A percentile compares a stretch with the other conserved stretches of the same genome.
Evolutionary conservation across 2,329 filamentous ascomycete species (phyloP).

Genomic region (Rhinocladiella mackenziei): DNA sequence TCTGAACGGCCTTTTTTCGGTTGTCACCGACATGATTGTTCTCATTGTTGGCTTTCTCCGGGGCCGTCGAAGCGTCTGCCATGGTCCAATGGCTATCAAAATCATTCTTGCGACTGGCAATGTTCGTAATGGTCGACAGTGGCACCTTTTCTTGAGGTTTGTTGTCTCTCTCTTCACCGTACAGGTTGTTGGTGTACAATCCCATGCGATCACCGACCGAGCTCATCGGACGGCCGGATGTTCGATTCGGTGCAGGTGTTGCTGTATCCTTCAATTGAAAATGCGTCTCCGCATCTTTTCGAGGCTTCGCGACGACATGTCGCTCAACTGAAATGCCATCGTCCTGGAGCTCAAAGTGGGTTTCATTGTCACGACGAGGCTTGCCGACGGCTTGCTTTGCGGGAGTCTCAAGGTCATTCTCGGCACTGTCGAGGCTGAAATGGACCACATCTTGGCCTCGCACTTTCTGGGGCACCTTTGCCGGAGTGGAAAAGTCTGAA

Average conservation of each 20-base stretch:
- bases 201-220: slow-evolving; percentile 51
- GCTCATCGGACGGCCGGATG: slow-evolving; percentile 32
- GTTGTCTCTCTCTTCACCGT: slow-evolving; percentile 56
- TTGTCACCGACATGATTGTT: slow-evolving; percentile 52
- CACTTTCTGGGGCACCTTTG: slow-evolving; percentile 64
- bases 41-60: slow-evolving; percentile 39
- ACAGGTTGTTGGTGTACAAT: slow-evolving; percentile 74
- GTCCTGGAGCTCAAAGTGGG: slow-evolving; percentile 81
- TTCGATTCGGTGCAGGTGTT: slow-evolving; percentile 45
- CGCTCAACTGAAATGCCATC: slow-evolving; percentile 42
- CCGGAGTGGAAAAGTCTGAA: slow-evolving; percentile 78
- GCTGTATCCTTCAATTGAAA: slow-evolving; percentile 71
- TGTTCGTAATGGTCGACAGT: slow-evolving; percentile 66
- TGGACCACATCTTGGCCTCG: slow-evolving; percentile 69
- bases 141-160: slow-evolving; percentile 38
- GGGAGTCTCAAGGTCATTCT: slow-evolving; percentile 41
- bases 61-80: slow-evolving; percentile 60
- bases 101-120: slow-evolving; percentile 68
- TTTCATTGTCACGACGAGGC: slow-evolving; percentile 71
- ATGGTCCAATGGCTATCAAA: slow-evolving; percentile 76
- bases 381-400: slow-evolving; percentile 39
- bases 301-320: slow-evolving; percentile 48
- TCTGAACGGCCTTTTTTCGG: slow-evolving; percentile 66
- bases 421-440: slow-evolving; percentile 70
- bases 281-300: slow-evolving; percentile 75